Evolutionary conservation across 2,329 filamentous ascomycete genomes (phyloP), one percentile per base, ranked within the genome.

Genomic region (Davidsoniella virescens): DNA sequence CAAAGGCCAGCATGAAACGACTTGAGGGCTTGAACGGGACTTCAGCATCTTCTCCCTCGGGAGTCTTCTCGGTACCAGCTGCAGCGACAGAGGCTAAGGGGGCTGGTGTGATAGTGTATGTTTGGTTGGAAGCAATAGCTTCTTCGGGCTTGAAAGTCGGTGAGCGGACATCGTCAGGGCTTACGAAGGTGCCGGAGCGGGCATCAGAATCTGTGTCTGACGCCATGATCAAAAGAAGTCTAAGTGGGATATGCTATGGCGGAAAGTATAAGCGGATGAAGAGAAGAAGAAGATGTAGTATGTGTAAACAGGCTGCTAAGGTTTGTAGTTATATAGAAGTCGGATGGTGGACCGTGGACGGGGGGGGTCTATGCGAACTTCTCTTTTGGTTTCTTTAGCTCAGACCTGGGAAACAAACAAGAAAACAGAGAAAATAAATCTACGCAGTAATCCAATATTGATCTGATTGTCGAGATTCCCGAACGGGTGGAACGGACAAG

Each of bases 1-100:
- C 55, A 56, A 76, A 75, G 37, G 70, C 71, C 16, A 74, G 62
- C 17, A 65, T 55, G 56, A 73, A 71, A 20, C 62, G 57, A 18
- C 59, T 59, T 7, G 60, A 58, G 0, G 64, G 61, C 23, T 59
- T 60, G 60, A 63, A 64, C n/a, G 40, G 20, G 57, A 42, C 23
- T 44, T 49, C 29, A n/a, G 43, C 43, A 18, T 1, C 39, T 6
- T 12, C 44, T 44, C 20, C 20, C 4, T 25, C 23, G 38, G 29
- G 29, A 3, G 12, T 33, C 29, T 33, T 33, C 29, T 33, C 29
- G 9, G 29, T 33, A 12, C 8, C 29, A 12, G 12, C 29, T 12
- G 29, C 29, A 4, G 4, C 29, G 10, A 0, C 10, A 33, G 29
- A 33, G 29, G 29, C 9, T 33, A 33, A 33, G 29, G 12, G 29